A percentile compares a stretch with the other conserved stretches of the same genome.
Evolutionary conservation across 768 basidiomycete genomes (phyloP).

Genomic region (Trametes villosa): DNA sequence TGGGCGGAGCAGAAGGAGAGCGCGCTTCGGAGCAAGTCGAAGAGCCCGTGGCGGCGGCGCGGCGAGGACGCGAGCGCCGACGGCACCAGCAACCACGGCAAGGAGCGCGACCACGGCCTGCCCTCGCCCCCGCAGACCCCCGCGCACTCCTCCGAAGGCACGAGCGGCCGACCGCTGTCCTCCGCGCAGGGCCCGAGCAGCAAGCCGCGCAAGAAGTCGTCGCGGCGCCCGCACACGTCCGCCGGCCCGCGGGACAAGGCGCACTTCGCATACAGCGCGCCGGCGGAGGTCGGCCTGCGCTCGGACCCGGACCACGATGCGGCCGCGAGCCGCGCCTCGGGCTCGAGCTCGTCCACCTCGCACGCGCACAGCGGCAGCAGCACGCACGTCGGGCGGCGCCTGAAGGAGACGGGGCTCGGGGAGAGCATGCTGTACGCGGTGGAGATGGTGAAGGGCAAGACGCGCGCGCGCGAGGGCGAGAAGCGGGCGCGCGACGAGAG

Average conservation of each 20-base stretch:
- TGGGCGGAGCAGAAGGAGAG: slow-evolving; percentile 48
- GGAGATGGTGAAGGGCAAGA: slow-evolving; percentile 22
- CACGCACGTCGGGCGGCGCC: slow-evolving; percentile 8
- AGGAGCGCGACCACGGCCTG: slow-evolving; percentile 11
- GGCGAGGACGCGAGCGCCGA: slow-evolving; percentile 16
- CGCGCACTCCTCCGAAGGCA: slow-evolving; percentile 12
- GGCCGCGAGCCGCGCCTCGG: slow-evolving; percentile 19
- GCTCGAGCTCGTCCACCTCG: slow-evolving; percentile 19
- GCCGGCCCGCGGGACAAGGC: slow-evolving; percentile 70
- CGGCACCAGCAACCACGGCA: not conserved
- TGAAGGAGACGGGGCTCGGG: slow-evolving; percentile 16
- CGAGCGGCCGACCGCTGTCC: slow-evolving; percentile 7
- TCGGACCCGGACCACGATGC: slow-evolving; percentile 18
- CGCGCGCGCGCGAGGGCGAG: slow-evolving; percentile 18
- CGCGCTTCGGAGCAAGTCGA: slow-evolving; percentile 26
- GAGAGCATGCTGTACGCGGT: slow-evolving; percentile 22
- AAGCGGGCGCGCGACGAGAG: slow-evolving; percentile 18
- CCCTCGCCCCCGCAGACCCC: slow-evolving; percentile 24
- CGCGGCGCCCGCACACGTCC: slow-evolving; percentile 71
- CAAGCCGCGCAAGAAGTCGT: slow-evolving; percentile 33
- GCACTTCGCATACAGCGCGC: slow-evolving; percentile 31
- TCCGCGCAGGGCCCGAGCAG: slow-evolving; percentile 7
- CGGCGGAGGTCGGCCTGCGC: slow-evolving; percentile 15
- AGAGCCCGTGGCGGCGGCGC: slow-evolving; percentile 25
- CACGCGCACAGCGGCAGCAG: slow-evolving; percentile 6